Evolutionary conservation across 805 yeast species (phyloP).

Genomic region (Maudiozyma bulderi): DNA sequence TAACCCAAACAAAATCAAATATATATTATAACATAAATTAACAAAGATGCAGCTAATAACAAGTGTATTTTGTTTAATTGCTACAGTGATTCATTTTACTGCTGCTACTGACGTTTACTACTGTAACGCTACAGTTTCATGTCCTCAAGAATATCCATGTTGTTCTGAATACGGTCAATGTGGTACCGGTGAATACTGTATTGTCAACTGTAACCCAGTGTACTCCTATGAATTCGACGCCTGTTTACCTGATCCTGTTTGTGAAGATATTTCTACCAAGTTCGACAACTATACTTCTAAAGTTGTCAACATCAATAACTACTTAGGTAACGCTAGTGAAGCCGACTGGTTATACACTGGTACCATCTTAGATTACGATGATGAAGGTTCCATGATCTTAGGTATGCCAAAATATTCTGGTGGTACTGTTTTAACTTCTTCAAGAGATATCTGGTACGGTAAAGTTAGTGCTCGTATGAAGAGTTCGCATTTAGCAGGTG

Average conservation of each 20-base stretch:
- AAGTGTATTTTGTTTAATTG: neutral
- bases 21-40: neutral
- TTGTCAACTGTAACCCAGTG: slow-evolving; percentile 81
- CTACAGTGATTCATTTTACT: slow-evolving; percentile 1
- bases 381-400: slow-evolving; percentile 43
- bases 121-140: slow-evolving; percentile 46
- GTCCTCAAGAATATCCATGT: slow-evolving; percentile 80
- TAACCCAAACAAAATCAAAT: neutral
- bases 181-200: slow-evolving; percentile 65
- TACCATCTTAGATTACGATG: slow-evolving; percentile 42
- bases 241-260: slow-evolving; percentile 81
- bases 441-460: slow-evolving; percentile 83
- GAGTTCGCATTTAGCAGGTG: slow-evolving; percentile 71
- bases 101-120: slow-evolving; percentile 9
- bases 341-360: slow-evolving; percentile 63
- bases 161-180: slow-evolving; percentile 75
- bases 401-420: slow-evolving; percentile 70
- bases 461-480: slow-evolving; percentile 59
- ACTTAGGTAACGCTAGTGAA: slow-evolving; percentile 62
- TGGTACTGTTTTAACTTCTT: slow-evolving; percentile 75
- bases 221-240: slow-evolving; percentile 50
- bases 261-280: slow-evolving; percentile 38
- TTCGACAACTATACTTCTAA: slow-evolving; percentile 32
- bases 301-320: slow-evolving; percentile 31
- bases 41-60: neutral